Conservation (phyloP, 2,329 filamentous ascomycete genomes). For the Penicillium glabrum region DNA sequence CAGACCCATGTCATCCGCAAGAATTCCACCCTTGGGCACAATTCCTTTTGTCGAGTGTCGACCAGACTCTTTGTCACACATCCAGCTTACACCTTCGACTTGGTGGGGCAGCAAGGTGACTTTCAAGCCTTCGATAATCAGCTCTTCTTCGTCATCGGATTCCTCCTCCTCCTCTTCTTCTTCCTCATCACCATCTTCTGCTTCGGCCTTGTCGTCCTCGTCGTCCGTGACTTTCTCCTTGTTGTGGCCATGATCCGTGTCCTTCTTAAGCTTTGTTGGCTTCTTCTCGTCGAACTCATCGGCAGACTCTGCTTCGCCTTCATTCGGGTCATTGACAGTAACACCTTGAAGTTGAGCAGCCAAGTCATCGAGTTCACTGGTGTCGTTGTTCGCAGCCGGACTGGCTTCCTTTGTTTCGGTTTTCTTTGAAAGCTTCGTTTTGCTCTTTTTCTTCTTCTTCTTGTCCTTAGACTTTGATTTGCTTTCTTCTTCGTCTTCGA, state of each 20-base stretch:
- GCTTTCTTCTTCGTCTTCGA: constrained; percentile 51
- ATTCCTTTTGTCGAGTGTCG: constrained; percentile 74
- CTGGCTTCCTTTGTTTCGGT: background rate
- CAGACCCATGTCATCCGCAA: constrained; percentile 93
- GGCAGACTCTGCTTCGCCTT: constrained; percentile 27
- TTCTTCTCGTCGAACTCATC: constrained; percentile 35
- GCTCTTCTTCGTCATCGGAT: constrained; percentile 59
- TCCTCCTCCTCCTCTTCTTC: constrained; percentile 42
- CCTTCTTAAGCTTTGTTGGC: constrained; percentile 48
- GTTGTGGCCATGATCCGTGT: constrained; percentile 47
- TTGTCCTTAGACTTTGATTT: constrained; percentile 29
- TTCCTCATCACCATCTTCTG: constrained; percentile 26
- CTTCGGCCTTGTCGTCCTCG: constrained; percentile 38
- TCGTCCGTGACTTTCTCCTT: constrained; percentile 36
- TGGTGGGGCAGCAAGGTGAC: constrained; percentile 92
- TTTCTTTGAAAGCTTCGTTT: constrained; percentile 20
- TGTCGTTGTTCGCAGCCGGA: constrained; percentile 14
- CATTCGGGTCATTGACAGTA: constrained; percentile 35
- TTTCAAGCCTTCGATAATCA: constrained; percentile 73
- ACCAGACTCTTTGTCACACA: constrained; percentile 88
- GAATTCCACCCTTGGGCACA: constrained; percentile 86
- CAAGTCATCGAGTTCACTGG: constrained; percentile 41
- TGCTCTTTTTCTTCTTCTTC: constrained; percentile 24
- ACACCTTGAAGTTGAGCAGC: constrained; percentile 45
- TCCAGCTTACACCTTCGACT: constrained; percentile 91